These are phyloP conservation scores for Aureobasidium sp. DNA, from an alignment of 2,329 filamentous ascomycete species.

Conservation along the genomic window DNA sequence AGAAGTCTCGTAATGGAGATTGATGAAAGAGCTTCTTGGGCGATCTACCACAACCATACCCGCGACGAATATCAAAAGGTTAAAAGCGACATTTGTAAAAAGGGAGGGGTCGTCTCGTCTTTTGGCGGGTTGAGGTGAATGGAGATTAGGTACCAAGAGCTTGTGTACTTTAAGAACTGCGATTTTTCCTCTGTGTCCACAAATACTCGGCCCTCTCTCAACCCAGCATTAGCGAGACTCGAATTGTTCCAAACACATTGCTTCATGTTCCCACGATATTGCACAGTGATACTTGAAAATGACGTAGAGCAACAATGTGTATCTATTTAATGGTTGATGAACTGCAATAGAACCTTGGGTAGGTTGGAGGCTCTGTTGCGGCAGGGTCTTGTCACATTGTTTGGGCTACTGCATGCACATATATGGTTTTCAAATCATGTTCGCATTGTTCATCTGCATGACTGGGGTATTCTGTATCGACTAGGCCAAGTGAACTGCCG, in stretches of 20 bases:
- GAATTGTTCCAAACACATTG: background rate
- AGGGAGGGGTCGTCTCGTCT: constrained; percentile 7
- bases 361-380: background rate
- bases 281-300: background rate
- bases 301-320: background rate
- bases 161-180: constrained; percentile 13
- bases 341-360: background rate
- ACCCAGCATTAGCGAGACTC: constrained; percentile 1
- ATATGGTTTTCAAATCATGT: background rate
- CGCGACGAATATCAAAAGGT: constrained; percentile 10
- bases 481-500: background rate
- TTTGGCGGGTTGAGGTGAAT: constrained; percentile 10
- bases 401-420: background rate
- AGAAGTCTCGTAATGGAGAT: constrained; percentile 6
- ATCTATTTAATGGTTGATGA: background rate
- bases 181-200: constrained; percentile 11
- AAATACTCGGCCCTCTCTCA: background rate
- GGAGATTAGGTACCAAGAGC: constrained; percentile 1
- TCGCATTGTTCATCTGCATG: background rate
- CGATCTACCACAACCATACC: background rate
- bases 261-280: background rate
- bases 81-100: constrained; percentile 12
- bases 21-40: constrained; percentile 5
- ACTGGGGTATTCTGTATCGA: background rate
- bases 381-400: background rate